Base-by-base conservation (phyloP, 1,139 yeast species). In the Saccharomyces hybrid region DNA sequence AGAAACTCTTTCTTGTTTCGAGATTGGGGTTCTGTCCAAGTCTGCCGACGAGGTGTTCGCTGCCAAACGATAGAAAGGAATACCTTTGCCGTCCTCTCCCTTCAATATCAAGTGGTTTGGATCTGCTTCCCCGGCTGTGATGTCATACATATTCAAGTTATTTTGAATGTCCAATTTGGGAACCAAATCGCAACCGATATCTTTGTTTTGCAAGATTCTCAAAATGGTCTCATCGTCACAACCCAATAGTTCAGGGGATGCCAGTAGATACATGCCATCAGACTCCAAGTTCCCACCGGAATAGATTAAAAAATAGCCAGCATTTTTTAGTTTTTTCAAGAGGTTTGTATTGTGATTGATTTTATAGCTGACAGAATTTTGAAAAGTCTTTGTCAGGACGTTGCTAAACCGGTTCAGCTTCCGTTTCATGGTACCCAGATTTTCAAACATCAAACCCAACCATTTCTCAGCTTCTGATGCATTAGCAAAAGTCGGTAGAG, bases 341-440 rank as follows among this genome's bases (percentile, higher is more conserved):
- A 88, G 78, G 5, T 73, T 72, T 52, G 78, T 77, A 57, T 80
- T 76, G 38, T 78, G 79, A 27, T 83, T 81, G 50, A 89, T 71
- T 41, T 83, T 80, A 67, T 83, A 88, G 23, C 84, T 83, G 28
- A 85, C 75, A 0, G 93, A 79, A 66, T 90, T 90, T 56, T 86
- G 86, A 60, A 88, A 88, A 52, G 84, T 81, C 53, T 83, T 77
- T 9, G 86, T 80, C 31, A 89, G 74, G 52, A 81, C 81, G 46
- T 81, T 79, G 38, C 85, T 80, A 64, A 90, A 88, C 62, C 96
- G 81, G 16, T 87, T 80, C 55, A 90, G 77, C 64, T 88, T 88
- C 65, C 97, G 81, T 63, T 95, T 85, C 53, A 88, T 76, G 56
- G 88, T 85, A 38, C 96, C 89, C 62, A 87, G 85, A 59, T 86